Conservation (phyloP, 1,284 basidiomycete genomes). For the Ceratobasidium sp. region DNA sequence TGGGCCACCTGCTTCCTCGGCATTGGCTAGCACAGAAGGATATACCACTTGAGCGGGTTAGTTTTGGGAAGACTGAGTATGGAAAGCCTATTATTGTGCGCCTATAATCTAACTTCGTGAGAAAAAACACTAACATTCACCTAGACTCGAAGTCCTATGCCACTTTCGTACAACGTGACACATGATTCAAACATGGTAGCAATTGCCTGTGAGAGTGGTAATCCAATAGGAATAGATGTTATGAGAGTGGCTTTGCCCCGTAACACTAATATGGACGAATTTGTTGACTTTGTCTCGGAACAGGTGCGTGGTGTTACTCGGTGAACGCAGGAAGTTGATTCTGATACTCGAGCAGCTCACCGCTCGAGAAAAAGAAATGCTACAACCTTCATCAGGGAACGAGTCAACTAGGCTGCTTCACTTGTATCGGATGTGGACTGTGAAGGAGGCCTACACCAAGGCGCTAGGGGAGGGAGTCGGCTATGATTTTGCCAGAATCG, state of each 20-base stretch:
- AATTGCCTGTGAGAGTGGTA: slow-evolving; percentile 70
- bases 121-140: slow-evolving; percentile 57
- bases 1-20: slow-evolving; percentile 78
- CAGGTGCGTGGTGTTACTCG: slow-evolving; percentile 66
- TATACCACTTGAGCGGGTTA: slow-evolving; percentile 63
- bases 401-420: slow-evolving; percentile 59
- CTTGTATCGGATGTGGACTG: slow-evolving; percentile 80
- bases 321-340: background rate
- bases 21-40: slow-evolving; percentile 71
- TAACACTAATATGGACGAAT: slow-evolving; percentile 68
- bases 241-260: slow-evolving; percentile 79
- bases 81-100: slow-evolving; percentile 82
- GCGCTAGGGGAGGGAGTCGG: slow-evolving; percentile 84
- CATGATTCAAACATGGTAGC: slow-evolving; percentile 81
- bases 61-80: slow-evolving; percentile 69
- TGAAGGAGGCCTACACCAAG: slow-evolving; percentile 90
- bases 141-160: slow-evolving; percentile 62
- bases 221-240: slow-evolving; percentile 76
- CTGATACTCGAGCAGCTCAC: background rate
- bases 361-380: slow-evolving; percentile 61
- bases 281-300: slow-evolving; percentile 74
- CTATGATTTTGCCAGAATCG: slow-evolving; percentile 80
- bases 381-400: slow-evolving; percentile 63
- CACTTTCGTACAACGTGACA: slow-evolving; percentile 82
- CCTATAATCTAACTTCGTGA: slow-evolving; percentile 45